Percentiles rank a stretch among this genome's conserved stretches.
Evolutionary conservation across 1,284 basidiomycete genomes (phyloP).

Genomic region (Pseudozyma flocculosa): DNA sequence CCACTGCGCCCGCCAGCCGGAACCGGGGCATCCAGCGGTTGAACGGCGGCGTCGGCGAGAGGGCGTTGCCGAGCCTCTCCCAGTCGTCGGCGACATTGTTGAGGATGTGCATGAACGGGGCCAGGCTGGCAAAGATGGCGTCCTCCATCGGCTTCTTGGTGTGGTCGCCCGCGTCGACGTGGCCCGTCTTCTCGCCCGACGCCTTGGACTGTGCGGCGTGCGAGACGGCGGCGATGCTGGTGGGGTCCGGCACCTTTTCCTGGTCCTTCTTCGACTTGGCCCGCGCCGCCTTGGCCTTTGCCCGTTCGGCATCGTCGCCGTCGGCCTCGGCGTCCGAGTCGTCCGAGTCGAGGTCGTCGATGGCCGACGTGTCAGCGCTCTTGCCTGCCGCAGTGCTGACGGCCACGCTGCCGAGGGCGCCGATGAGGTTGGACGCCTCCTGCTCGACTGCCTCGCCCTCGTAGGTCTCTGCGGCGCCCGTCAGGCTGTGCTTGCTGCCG

Average conservation of each 20-base stretch:
- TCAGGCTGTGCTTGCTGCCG: slow-evolving; percentile 39
- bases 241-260: slow-evolving; percentile 57
- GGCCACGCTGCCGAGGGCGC: slow-evolving; percentile 59
- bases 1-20: slow-evolving; percentile 55
- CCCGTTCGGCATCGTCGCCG: slow-evolving; percentile 22
- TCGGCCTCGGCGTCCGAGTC: slow-evolving; percentile 9
- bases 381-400: slow-evolving; percentile 60
- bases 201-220: slow-evolving; percentile 57
- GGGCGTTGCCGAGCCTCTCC: slow-evolving; percentile 60
- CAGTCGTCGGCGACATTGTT: slow-evolving; percentile 61
- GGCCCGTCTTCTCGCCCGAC: slow-evolving; percentile 41
- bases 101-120: slow-evolving; percentile 61
- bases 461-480: slow-evolving; percentile 57
- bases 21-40: slow-evolving; percentile 47
- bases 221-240: slow-evolving; percentile 49
- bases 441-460: slow-evolving; percentile 62
- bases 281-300: slow-evolving; percentile 9
- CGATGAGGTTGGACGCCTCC: slow-evolving; percentile 61
- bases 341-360: slow-evolving; percentile 15
- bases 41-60: slow-evolving; percentile 60
- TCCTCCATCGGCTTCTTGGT: slow-evolving; percentile 54
- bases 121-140: slow-evolving; percentile 54
- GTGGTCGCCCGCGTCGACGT: slow-evolving; percentile 51
- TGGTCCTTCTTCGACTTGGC: slow-evolving; percentile 22
- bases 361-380: slow-evolving; percentile 12